These are phyloP conservation scores for Noccaea caerulescens DNA, from an alignment of 345 rosid species.

Conservation along the genomic window DNA sequence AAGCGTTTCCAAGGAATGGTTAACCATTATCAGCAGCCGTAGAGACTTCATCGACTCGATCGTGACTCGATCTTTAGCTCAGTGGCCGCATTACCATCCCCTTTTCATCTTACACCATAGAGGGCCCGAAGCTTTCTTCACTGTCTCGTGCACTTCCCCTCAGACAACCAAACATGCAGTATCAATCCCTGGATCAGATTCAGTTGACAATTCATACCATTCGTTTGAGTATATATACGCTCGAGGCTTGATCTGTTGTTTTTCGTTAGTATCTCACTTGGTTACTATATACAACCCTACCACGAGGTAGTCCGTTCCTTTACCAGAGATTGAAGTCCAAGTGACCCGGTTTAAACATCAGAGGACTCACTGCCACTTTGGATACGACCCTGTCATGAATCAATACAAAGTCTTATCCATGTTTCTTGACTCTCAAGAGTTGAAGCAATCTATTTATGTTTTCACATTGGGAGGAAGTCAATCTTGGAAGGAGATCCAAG, in stretches of 20 bases:
- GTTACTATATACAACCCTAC: background rate
- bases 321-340: background rate
- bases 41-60: background rate
- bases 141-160: background rate
- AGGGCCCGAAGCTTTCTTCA: background rate
- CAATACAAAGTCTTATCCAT: too few species aligned
- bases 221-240: background rate
- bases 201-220: background rate
- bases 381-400: background rate
- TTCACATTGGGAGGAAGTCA: too few species aligned
- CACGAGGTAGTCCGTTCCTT: background rate
- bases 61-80: background rate
- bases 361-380: background rate
- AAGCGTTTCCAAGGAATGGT: too few species aligned
- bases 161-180: background rate
- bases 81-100: background rate
- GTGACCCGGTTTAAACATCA: background rate
- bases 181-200: too few species aligned
- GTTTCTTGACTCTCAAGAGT: too few species aligned
- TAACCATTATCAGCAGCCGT: background rate
- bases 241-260: slow-evolving; percentile 1
- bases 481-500: too few species aligned
- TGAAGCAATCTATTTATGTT: too few species aligned
- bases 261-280: background rate
- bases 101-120: background rate